These are phyloP conservation scores for Phialophora tarda DNA, from an alignment of 2,329 filamentous ascomycete species.

Conservation along the genomic window DNA sequence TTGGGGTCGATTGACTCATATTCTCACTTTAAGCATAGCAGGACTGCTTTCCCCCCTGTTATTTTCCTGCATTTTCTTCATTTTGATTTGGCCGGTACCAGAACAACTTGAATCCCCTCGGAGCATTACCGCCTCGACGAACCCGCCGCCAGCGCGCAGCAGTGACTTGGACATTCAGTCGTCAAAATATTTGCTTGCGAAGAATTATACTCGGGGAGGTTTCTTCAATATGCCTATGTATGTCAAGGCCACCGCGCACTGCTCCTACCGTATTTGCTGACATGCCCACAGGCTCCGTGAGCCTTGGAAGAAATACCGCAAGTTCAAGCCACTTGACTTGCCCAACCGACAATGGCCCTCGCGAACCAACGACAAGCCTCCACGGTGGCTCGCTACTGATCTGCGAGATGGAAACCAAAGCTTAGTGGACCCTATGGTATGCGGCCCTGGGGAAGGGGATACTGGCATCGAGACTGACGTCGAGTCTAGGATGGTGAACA, in stretches of 20 bases:
- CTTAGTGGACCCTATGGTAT: slow-evolving; percentile 88
- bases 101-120: neutral
- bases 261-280: neutral
- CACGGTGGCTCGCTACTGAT: slow-evolving; percentile 88
- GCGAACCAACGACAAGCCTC: slow-evolving; percentile 80
- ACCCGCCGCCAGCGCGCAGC: neutral
- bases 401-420: slow-evolving; percentile 93
- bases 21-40: neutral
- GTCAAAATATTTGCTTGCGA: neutral
- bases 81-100: neutral
- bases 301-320: slow-evolving; percentile 56
- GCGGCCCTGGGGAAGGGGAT: slow-evolving; percentile 38
- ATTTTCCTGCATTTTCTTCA: neutral
- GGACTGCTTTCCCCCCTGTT: neutral
- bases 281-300: slow-evolving; percentile 51
- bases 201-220: neutral
- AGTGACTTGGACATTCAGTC: neutral
- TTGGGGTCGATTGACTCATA: slow-evolving; percentile 16
- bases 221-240: slow-evolving; percentile 29
- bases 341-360: slow-evolving; percentile 74
- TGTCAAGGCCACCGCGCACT: neutral
- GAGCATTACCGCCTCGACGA: neutral
- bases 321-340: slow-evolving; percentile 54
- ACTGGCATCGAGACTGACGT: slow-evolving; percentile 18
- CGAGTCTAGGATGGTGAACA: slow-evolving; percentile 78